Evolutionary conservation across 495 filamentous ascomycete genomes (phyloP).

Genomic region (Penicillium goetzii): DNA sequence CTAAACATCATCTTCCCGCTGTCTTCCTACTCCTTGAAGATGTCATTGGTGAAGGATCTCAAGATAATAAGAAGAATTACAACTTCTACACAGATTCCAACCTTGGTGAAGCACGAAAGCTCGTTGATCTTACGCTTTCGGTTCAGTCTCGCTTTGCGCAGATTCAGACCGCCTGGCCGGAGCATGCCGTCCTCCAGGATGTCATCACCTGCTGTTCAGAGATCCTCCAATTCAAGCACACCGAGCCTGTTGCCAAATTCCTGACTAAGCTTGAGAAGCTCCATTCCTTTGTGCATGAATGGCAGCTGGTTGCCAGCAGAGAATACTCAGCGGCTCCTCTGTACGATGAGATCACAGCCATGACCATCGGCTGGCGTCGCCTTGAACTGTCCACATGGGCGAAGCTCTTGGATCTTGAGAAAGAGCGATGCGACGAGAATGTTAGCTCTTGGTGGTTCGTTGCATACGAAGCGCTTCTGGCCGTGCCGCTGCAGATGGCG

Average conservation of each 20-base stretch:
- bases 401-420: constrained; percentile 83
- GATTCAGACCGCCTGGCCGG: constrained; percentile 70
- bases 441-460: constrained; percentile 96
- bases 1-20: constrained; percentile 62
- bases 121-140: constrained; percentile 66
- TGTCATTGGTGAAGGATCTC: constrained; percentile 48
- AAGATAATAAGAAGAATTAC: constrained; percentile 53
- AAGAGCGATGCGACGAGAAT: constrained; percentile 69
- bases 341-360: constrained; percentile 73
- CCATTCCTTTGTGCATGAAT: constrained; percentile 81
- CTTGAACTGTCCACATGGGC: constrained; percentile 92
- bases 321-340: constrained; percentile 68
- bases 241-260: constrained; percentile 84
- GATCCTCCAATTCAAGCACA: constrained; percentile 71
- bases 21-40: constrained; percentile 66
- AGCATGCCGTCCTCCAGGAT: constrained; percentile 75
- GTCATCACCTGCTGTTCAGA: constrained; percentile 74
- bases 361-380: constrained; percentile 84
- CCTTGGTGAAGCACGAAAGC: constrained; percentile 68
- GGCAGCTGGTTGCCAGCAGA: constrained; percentile 86
- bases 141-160: constrained; percentile 70
- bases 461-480: constrained; percentile 85
- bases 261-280: constrained; percentile 84
- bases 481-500: constrained; percentile 65
- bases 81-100: constrained; percentile 91